Evolutionary conservation across 495 filamentous ascomycete genomes (phyloP), one percentile per base, ranked within the genome.

Genomic region (Penicillium manginii): DNA sequence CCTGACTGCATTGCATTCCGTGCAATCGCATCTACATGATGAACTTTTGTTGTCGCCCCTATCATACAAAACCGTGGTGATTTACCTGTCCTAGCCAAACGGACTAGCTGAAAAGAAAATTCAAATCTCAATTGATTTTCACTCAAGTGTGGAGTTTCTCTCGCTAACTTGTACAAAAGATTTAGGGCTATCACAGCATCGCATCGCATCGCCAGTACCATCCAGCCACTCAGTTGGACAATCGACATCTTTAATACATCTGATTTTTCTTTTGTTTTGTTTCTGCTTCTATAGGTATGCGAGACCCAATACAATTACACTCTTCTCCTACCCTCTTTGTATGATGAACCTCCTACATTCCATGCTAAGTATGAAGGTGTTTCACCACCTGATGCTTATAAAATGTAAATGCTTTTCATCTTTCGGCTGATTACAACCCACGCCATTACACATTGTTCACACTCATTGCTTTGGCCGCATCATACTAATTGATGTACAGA

Each of bases 81-180:
- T 76, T 87, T 91, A 90, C 74, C 88, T 85, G 88, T 92, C 90
- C 80, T 83, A 76, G 88, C 91, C 91, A 93, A 96, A 96, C 82
- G 86, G 91, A 91, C 88, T 78, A 68, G 81, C 88, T 92, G 89
- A 92, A 76, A 70, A 5, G n/a, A 43, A 43, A 43, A 43, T 17
- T 9, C 60, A 57, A 29, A 48, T 33, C 58, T 50, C 54, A 42
- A 62, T 58, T 61, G 61, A 37, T 54, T 60, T 49, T 61, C 19
- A 54, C 52, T 58, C 52, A 58, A 31, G 51, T 37, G 55, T 60
- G 19, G 47, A 55, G 56, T 50, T 35, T 19, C 50, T 51, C n/a
- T 58, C 61, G 64, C 74, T 77, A 64, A 77, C 65, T 53, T 54
- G 49, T 51, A 4, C 55, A 48, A 73, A 73, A 61, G 64, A n/a